Base-by-base conservation (phyloP, 139 green algal genomes). In the Astrephomene gubernaculifera region DNA sequence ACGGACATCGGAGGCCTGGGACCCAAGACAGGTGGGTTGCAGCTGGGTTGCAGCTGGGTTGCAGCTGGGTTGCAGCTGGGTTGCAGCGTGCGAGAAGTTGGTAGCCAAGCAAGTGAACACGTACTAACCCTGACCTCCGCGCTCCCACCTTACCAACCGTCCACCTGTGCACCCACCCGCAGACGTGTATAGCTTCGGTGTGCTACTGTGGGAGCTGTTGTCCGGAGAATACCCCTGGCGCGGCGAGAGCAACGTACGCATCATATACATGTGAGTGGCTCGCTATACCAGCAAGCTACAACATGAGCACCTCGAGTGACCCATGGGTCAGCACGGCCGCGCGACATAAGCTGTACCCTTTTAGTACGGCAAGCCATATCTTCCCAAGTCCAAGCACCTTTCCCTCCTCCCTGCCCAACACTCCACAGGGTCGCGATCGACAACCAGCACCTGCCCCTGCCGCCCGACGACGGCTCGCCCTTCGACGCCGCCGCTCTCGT, bases 131-230 rank as follows among this genome's bases (percentile, higher is more conserved):
- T 91, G 85, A 70, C 38, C 45, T 43, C 36, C 6, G 72, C 33
- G 12, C 19, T 35, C 19, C 31, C 22, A 72, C 88, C 49, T 25
- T 57, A 57, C 17, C 12, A n/a, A 89, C 64, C 84, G 64, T n/a
- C 87, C 90, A 35, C 87, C 87, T 68, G 83, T 90, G 43, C 22
- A 49, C 25, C 22, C 5, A 4, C 36, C 79, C 38, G 21, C 54
- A 53, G 79, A 87, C 36, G 76, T 91, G 31, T 91, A 82, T 70
- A 53, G 61, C 1, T 95, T 96, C 75, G 91, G 82, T 9, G 87
- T 96, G 43, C 82, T 96, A 45, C 83, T 96, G 67, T 96, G 93
- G 94, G 94, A 97, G 89, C 91, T 87, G 57, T 71, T 91, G 38
- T 92, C 88, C 31, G 78, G 78, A 17, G 72, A 87, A 41, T 86